Percentiles rank a stretch among this genome's conserved stretches.
Evolutionary conservation across 495 filamentous ascomycete species (phyloP).

Genomic region (Glarea lozoyensis): DNA sequence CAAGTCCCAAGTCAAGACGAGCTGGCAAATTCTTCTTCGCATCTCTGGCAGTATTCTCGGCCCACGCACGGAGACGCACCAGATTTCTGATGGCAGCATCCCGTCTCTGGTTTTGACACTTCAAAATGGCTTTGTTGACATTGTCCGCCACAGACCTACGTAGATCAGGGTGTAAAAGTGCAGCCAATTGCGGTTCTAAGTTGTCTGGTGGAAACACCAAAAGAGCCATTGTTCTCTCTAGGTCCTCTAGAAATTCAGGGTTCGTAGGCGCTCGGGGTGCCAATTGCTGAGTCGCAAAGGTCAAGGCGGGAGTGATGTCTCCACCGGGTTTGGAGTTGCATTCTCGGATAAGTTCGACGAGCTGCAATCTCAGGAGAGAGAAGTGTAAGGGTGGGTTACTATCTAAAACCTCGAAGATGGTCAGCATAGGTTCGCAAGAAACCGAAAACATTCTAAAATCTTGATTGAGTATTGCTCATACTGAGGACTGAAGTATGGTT

Average conservation of each 20-base stretch:
- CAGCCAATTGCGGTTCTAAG: slow-evolving; percentile 64
- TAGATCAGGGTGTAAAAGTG: slow-evolving; percentile 71
- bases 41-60: slow-evolving; percentile 67
- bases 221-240: slow-evolving; percentile 89
- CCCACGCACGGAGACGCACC: slow-evolving; percentile 75
- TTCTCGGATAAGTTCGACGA: slow-evolving; percentile 83
- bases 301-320: slow-evolving; percentile 73
- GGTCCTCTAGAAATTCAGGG: slow-evolving; percentile 70
- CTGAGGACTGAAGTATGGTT: slow-evolving; percentile 84
- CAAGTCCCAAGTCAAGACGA: slow-evolving; percentile 62
- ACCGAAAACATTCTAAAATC: slow-evolving; percentile 1
- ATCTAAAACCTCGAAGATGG: slow-evolving; percentile 66
- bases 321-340: slow-evolving; percentile 54
- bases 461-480: slow-evolving; percentile 58
- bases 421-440: slow-evolving; percentile 19
- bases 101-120: slow-evolving; percentile 56
- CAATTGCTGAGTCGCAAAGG: slow-evolving; percentile 79
- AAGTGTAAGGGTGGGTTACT: slow-evolving; percentile 80
- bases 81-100: slow-evolving; percentile 75
- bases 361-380: slow-evolving; percentile 77
- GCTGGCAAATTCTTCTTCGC: slow-evolving; percentile 68
- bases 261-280: slow-evolving; percentile 81
- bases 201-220: slow-evolving; percentile 76
- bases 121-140: slow-evolving; percentile 83
- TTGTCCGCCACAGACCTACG: slow-evolving; percentile 68